Percentiles rank a stretch among this genome's conserved stretches.
phyloP scores from a whole-genome alignment of 176 grass and related monocot genomes.

The Stipa capillata region DNA sequence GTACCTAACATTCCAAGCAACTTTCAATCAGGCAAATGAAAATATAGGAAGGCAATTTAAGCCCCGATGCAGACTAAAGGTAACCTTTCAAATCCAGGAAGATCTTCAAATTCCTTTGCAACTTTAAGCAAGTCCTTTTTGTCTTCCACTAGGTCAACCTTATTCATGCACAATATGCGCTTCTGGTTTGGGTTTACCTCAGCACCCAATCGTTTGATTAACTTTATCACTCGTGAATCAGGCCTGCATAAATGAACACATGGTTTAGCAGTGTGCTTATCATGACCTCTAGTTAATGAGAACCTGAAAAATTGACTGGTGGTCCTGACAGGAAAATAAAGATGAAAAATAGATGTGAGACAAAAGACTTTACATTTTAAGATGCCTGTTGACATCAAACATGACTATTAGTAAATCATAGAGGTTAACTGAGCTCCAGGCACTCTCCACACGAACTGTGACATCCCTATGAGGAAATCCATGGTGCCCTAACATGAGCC shows the following conservation, averaged over 20 bases:
- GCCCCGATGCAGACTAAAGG: neutral
- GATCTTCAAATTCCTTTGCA: constrained; percentile 89
- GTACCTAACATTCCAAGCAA: constrained; percentile 45
- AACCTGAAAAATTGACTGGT: neutral
- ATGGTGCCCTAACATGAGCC: constrained; percentile 83
- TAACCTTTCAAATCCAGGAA: constrained; percentile 89
- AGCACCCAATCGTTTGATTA: constrained; percentile 72
- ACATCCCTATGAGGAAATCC: constrained; percentile 83
- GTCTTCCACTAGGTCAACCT: constrained; percentile 75
- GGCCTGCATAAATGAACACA: constrained; percentile 46
- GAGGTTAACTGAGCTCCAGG: constrained; percentile 82
- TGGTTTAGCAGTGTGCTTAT: constrained; percentile 11
- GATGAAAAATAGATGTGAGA: constrained; percentile 8
- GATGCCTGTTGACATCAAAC: constrained; percentile 87
- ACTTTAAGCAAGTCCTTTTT: constrained; percentile 91
- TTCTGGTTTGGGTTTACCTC: constrained; percentile 68
- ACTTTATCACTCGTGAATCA: constrained; percentile 73
- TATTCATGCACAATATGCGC: constrained; percentile 98
- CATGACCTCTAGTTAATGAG: neutral
- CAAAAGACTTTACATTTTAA: constrained; percentile 55
- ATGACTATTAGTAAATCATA: constrained; percentile 92
- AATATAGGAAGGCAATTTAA: constrained; percentile 1
- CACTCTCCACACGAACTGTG: constrained; percentile 84
- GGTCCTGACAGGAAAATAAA: neutral
- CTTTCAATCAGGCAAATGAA: constrained; percentile 20